A percentile compares a stretch with the other conserved stretches of the same genome.
phyloP scores from a whole-genome alignment of 495 filamentous ascomycete genomes.

The Penicillium herquei region DNA sequence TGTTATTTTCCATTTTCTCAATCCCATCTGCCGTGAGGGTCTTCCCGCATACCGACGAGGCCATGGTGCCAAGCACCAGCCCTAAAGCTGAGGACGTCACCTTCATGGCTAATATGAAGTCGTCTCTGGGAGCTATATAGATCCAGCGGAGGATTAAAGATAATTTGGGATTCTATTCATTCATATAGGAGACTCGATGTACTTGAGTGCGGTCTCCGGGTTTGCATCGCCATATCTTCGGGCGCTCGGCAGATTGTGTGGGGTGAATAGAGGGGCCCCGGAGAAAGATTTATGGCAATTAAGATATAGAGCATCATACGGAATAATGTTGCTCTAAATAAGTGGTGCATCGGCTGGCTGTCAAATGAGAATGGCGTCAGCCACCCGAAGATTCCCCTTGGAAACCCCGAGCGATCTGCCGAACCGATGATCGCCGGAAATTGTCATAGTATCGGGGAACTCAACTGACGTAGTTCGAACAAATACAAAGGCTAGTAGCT shows the following conservation, averaged over 20 bases:
- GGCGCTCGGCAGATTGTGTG: background rate
- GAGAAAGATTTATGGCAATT: background rate
- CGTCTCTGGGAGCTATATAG: too few species aligned
- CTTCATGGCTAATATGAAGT: background rate
- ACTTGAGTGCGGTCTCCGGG: constrained; percentile 1
- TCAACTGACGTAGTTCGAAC: background rate
- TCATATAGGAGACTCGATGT: background rate
- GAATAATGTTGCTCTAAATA: background rate
- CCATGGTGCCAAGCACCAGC: constrained; percentile 6
- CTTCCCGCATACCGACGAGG: constrained; percentile 5
- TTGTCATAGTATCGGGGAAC: background rate
- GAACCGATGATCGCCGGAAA: background rate
- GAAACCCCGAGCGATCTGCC: constrained; percentile 8
- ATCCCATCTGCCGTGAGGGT: constrained; percentile 10
- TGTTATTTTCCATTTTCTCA: constrained; percentile 17
- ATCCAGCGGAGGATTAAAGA: background rate
- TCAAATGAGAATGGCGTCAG: constrained; percentile 6
- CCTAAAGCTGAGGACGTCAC: background rate
- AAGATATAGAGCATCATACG: background rate
- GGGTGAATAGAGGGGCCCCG: background rate
- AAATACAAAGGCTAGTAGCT: too few species aligned
- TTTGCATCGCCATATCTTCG: constrained; percentile 18
- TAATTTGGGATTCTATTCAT: background rate
- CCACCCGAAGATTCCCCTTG: constrained; percentile 3
- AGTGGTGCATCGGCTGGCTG: background rate